phyloP scores from a whole-genome alignment of 148 eudicot species.

The Nyssa sinensis region DNA sequence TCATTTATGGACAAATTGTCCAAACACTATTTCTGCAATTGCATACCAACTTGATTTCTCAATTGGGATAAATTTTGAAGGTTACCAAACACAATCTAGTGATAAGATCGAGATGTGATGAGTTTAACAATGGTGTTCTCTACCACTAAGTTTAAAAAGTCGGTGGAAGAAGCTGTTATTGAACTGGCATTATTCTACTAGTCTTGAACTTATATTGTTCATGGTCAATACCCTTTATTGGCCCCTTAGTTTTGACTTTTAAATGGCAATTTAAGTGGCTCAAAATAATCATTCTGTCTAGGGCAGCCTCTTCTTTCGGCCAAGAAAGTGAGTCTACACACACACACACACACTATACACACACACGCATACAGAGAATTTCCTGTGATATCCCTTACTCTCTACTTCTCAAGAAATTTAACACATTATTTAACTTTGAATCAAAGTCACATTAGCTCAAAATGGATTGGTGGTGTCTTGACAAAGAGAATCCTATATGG shows the following conservation, averaged over 20 bases:
- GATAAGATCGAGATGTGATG: neutral
- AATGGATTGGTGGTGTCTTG: slow-evolving; percentile 8
- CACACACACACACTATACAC: too few species aligned
- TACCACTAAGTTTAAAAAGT: too few species aligned
- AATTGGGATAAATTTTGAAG: slow-evolving; percentile 14
- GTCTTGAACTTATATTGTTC: too few species aligned
- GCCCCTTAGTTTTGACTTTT: neutral
- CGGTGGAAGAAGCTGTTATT: neutral
- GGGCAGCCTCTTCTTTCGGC: neutral
- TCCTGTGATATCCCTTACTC: neutral
- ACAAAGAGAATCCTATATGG: neutral
- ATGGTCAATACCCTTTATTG: too few species aligned
- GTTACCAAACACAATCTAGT: too few species aligned
- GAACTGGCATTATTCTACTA: too few species aligned
- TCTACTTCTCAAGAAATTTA: neutral
- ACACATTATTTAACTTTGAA: slow-evolving; percentile 6
- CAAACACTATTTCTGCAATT: neutral
- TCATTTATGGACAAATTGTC: neutral
- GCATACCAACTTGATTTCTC: neutral
- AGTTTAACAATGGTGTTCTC: neutral
- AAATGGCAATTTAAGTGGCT: neutral
- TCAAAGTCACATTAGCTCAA: slow-evolving; percentile 11
- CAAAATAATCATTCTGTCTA: neutral
- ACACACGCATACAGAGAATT: neutral
- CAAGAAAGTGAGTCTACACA: neutral